These are phyloP conservation scores for Coemansia sp. DNA, from an alignment of 192 early-diverging fungal genomes.

Conservation along the genomic window DNA sequence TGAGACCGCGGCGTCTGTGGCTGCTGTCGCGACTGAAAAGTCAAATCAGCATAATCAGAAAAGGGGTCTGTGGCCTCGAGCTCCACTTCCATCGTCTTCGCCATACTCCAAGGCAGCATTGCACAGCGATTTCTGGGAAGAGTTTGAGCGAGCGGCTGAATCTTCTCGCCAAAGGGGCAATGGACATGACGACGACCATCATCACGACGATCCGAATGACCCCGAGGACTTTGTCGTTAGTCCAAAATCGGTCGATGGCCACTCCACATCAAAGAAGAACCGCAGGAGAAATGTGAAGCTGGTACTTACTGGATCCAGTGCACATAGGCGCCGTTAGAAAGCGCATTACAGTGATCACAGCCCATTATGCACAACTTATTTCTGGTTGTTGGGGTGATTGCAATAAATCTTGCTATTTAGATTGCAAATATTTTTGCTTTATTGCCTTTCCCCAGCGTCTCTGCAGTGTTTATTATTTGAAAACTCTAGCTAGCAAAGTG, in stretches of 20 bases:
- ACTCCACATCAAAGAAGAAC: conserved; percentile 6
- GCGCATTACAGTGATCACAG: neutral
- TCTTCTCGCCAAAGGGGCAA: conserved; percentile 5
- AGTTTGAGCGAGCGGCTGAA: conserved; percentile 35
- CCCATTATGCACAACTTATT: neutral
- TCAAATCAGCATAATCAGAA: neutral
- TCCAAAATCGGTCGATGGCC: conserved; percentile 11
- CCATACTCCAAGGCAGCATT: neutral
- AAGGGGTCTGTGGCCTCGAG: conserved; percentile 34
- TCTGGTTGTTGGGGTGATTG: neutral
- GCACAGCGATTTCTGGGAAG: conserved; percentile 33
- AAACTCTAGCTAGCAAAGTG: neutral
- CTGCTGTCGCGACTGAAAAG: neutral
- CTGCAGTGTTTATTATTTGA: no score
- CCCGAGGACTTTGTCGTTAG: conserved; percentile 24
- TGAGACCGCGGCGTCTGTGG: neutral
- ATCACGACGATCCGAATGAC: conserved; percentile 9
- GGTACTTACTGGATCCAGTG: conserved; percentile 36
- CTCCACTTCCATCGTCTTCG: conserved; percentile 13
- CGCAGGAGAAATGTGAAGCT: conserved; percentile 32
- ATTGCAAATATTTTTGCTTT: no score
- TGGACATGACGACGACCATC: conserved; percentile 8
- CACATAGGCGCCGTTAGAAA: conserved; percentile 25
- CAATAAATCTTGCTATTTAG: no score
- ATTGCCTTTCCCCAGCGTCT: no score